Percentiles rank a stretch among this genome's conserved stretches.
These are phyloP conservation scores for Pseudoscleropodium purum DNA, from an alignment of 225 moss, liverwort and hornwort species.

Conservation along the genomic window DNA sequence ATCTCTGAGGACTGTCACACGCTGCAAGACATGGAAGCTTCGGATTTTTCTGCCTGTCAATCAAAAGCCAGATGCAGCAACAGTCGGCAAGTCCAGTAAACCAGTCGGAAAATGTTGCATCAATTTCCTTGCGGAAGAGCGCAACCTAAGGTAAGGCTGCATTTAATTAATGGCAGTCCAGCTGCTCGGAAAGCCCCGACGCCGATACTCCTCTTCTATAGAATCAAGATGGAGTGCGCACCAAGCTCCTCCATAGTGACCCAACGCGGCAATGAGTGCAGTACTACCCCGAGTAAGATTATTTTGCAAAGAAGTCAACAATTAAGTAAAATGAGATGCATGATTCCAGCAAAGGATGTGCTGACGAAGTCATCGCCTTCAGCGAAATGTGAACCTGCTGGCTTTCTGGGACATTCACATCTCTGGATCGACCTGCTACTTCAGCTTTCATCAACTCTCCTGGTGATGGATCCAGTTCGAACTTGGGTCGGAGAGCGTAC, in stretches of 20 bases:
- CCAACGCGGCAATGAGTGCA: neutral
- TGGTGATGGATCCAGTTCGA: neutral
- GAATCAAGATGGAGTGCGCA: neutral
- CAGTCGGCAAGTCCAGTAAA: too few species aligned
- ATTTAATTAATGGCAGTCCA: neutral
- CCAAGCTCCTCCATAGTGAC: neutral
- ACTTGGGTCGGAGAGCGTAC: neutral
- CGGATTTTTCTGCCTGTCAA: too few species aligned
- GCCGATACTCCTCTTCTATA: neutral
- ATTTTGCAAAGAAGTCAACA: neutral
- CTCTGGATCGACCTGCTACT: neutral
- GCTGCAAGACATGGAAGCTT: too few species aligned
- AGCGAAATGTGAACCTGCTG: neutral
- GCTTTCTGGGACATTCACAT: neutral
- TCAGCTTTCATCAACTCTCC: neutral
- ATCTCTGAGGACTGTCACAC: too few species aligned
- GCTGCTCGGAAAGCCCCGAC: neutral
- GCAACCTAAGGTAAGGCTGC: neutral
- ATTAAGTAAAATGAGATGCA: neutral
- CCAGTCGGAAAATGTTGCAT: too few species aligned
- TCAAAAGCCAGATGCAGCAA: too few species aligned
- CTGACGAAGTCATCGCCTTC: neutral
- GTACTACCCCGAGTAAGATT: too few species aligned
- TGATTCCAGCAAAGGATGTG: neutral
- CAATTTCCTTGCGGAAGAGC: neutral